Conservation (phyloP, 2,329 filamentous ascomycete genomes). For the Amylocarpus encephaloides region DNA sequence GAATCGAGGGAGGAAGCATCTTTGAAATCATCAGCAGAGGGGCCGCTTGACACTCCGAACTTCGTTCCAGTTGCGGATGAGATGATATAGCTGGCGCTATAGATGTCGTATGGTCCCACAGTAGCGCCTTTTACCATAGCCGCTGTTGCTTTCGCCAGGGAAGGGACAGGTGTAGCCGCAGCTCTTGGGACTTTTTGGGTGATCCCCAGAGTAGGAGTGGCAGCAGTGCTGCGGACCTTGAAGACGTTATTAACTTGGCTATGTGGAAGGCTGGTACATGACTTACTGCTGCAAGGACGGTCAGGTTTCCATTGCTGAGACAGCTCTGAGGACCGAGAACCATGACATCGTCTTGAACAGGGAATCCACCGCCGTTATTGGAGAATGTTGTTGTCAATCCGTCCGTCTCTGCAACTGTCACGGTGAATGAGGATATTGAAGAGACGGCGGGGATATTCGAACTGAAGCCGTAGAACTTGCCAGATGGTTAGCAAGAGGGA, state of each 20-base stretch:
- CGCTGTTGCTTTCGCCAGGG: slow-evolving; percentile 13
- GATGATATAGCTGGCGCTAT: slow-evolving; percentile 19
- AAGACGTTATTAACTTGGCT: not conserved
- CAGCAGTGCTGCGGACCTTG: slow-evolving; percentile 18
- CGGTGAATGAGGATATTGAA: slow-evolving; percentile 55
- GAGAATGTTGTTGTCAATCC: slow-evolving; percentile 43
- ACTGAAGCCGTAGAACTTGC: slow-evolving; percentile 27
- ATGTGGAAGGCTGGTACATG: not conserved
- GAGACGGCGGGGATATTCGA: slow-evolving; percentile 47
- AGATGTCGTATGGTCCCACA: slow-evolving; percentile 23
- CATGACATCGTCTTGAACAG: slow-evolving; percentile 48
- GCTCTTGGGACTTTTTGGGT: slow-evolving; percentile 21
- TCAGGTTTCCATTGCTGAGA: slow-evolving; percentile 30
- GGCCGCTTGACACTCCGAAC: slow-evolving; percentile 23
- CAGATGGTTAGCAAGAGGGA: slow-evolving; percentile 14
- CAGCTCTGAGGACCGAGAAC: slow-evolving; percentile 53
- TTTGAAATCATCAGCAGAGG: slow-evolving; percentile 43
- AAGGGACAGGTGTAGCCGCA: slow-evolving; percentile 18
- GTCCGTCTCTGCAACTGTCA: slow-evolving; percentile 43
- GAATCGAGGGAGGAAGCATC: slow-evolving; percentile 39
- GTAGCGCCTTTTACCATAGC: slow-evolving; percentile 21
- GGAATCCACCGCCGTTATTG: slow-evolving; percentile 53
- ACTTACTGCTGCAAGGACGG: slow-evolving; percentile 26
- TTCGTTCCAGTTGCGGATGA: slow-evolving; percentile 17
- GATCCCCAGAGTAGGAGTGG: slow-evolving; percentile 16